Conservation (phyloP, 2,329 filamentous ascomycete genomes). For the Corynespora cassiicola region DNA sequence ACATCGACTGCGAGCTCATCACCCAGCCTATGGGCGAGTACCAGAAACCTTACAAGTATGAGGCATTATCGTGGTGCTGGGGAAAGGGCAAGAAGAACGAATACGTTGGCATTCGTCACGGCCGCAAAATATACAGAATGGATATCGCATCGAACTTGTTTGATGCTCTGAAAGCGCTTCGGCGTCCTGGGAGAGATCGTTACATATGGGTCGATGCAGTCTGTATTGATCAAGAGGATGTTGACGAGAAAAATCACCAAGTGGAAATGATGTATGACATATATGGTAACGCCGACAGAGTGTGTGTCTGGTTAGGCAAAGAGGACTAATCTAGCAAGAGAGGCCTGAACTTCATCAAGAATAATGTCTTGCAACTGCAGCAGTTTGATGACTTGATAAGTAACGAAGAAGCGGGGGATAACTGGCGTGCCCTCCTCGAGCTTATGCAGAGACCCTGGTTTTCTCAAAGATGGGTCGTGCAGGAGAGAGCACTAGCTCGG, state of each 20-base stretch:
- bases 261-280: conserved; percentile 26
- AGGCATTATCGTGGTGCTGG: conserved; percentile 29
- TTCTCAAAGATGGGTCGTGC: conserved; percentile 51
- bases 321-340: conserved; percentile 25
- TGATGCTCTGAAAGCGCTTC: conserved; percentile 10
- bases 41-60: conserved; percentile 8
- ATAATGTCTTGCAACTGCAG: conserved; percentile 36
- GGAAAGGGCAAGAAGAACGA: no score
- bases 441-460: conserved; percentile 50
- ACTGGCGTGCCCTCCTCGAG: conserved; percentile 40
- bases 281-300: conserved; percentile 17
- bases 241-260: conserved; percentile 22
- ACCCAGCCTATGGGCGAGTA: background rate
- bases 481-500: conserved; percentile 49
- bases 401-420: conserved; percentile 17
- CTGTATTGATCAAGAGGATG: conserved; percentile 11
- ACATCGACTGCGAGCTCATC: conserved; percentile 20
- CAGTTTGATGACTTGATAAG: conserved; percentile 40
- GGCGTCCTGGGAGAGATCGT: conserved; percentile 2
- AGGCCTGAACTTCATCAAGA: conserved; percentile 42
- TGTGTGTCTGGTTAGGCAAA: conserved; percentile 34
- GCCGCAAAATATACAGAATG: conserved; percentile 5
- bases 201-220: conserved; percentile 13
- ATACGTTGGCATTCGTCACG: no score
- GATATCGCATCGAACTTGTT: background rate